Evolutionary conservation across 176 grass and related monocot genomes (phyloP).

Genomic region (Alopecurus myosuroides): DNA sequence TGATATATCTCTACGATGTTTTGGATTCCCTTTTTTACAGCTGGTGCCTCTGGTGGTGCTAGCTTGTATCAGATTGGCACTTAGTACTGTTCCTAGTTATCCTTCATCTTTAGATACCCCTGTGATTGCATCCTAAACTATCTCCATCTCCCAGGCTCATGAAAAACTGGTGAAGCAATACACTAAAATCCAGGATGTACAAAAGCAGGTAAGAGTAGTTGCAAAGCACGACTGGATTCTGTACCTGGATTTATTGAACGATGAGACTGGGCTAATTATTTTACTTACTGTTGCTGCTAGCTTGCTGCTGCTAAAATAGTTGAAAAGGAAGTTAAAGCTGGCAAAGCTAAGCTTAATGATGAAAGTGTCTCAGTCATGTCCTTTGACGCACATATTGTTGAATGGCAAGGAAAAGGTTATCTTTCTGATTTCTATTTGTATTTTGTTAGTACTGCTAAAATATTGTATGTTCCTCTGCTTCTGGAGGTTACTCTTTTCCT

Average conservation of each 20-base stretch:
- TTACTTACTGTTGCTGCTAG: conserved; percentile 23
- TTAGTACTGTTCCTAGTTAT: not conserved
- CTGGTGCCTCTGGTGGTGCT: not conserved
- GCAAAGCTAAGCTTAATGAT: conserved; percentile 52
- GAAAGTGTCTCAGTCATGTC: conserved; percentile 33
- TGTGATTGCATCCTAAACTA: not conserved
- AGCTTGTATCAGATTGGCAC: not conserved
- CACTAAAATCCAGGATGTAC: conserved; percentile 49
- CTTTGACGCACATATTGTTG: conserved; percentile 43
- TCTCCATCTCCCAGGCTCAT: conserved; percentile 40
- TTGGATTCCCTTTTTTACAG: not conserved
- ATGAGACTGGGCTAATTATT: not conserved
- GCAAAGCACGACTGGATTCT: not conserved
- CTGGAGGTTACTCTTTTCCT: not conserved
- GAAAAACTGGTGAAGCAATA: conserved; percentile 61
- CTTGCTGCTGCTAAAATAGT: conserved; percentile 47
- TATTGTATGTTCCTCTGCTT: not conserved
- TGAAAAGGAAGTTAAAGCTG: conserved; percentile 69
- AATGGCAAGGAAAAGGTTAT: conserved; percentile 32
- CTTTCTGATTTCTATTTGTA: too few species aligned
- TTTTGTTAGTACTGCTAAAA: too few species aligned
- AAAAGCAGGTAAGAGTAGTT: conserved; percentile 56
- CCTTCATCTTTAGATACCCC: not conserved
- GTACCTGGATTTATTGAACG: not conserved
- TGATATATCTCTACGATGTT: not conserved